Evolutionary conservation across 768 basidiomycete species (phyloP).

Genomic region (Phallus indusiatus): DNA sequence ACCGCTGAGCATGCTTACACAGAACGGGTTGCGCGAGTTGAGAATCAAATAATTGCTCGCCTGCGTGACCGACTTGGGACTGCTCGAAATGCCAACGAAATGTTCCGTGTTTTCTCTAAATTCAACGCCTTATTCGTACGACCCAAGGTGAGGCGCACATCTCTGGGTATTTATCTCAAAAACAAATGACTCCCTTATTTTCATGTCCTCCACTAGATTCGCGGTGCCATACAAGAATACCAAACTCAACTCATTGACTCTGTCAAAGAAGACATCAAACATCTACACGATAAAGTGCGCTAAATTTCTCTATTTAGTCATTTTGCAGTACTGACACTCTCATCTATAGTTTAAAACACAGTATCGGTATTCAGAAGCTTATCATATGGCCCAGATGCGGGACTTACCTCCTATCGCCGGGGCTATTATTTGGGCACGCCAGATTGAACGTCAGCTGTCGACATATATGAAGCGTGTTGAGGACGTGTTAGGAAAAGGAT

Average conservation of each 20-base stretch:
- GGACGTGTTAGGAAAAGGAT: constrained; percentile 94
- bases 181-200: not conserved
- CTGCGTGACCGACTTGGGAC: constrained; percentile 88
- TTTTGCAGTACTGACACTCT: not conserved
- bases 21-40: constrained; percentile 92
- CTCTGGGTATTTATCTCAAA: not conserved
- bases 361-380: constrained; percentile 91
- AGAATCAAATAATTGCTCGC: constrained; percentile 96
- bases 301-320: not conserved
- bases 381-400: constrained; percentile 98
- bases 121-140: constrained; percentile 96
- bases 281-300: constrained; percentile 79
- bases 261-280: constrained; percentile 96
- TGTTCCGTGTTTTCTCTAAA: constrained; percentile 98
- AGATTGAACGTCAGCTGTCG: constrained; percentile 92
- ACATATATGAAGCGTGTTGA: constrained; percentile 99
- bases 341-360: constrained; percentile 77
- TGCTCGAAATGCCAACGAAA: constrained; percentile 95
- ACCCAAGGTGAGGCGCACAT: constrained; percentile 58
- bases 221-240: constrained; percentile 98
- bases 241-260: constrained; percentile 98
- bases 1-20: constrained; percentile 97
- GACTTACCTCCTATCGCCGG: constrained; percentile 97
- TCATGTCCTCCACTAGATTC: constrained; percentile 48
- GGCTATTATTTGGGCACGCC: constrained; percentile 98